phyloP scores from a whole-genome alignment of 164 flowering plant species.

The Sedum album region DNA sequence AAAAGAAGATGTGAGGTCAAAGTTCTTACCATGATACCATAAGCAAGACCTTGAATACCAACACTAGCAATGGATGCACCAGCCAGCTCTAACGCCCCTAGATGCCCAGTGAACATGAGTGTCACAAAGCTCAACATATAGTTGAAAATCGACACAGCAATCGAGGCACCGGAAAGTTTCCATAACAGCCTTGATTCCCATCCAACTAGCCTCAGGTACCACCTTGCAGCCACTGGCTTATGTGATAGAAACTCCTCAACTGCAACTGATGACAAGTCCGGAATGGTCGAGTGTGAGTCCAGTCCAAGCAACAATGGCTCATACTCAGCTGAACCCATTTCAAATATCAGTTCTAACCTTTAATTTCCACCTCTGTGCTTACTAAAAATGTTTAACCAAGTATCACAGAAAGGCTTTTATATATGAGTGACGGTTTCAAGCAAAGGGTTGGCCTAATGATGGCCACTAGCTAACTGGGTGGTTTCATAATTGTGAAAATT shows the following conservation, averaged over 20 bases:
- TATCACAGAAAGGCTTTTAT: no score
- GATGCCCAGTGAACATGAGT: slow-evolving; percentile 52
- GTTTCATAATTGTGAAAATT: neutral
- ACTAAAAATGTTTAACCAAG: no score
- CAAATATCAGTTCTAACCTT: neutral
- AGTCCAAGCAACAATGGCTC: neutral
- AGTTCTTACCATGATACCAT: slow-evolving; percentile 68
- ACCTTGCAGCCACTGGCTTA: slow-evolving; percentile 19
- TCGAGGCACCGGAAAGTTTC: slow-evolving; percentile 47
- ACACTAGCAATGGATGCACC: slow-evolving; percentile 66
- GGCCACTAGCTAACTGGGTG: neutral
- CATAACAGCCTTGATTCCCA: slow-evolving; percentile 72
- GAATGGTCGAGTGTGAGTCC: slow-evolving; percentile 13
- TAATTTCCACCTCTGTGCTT: no score
- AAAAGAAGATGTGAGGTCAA: neutral
- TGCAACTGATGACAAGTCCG: slow-evolving; percentile 27
- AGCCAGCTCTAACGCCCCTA: slow-evolving; percentile 60
- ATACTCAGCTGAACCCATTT: neutral
- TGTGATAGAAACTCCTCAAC: slow-evolving; percentile 41
- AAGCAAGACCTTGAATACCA: slow-evolving; percentile 79
- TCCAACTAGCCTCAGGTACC: slow-evolving; percentile 31
- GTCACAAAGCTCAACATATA: slow-evolving; percentile 66
- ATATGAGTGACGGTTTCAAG: no score
- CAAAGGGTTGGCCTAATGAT: neutral
- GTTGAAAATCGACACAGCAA: slow-evolving; percentile 45